Conservation (phyloP, 2,329 filamentous ascomycete species). For the Exophiala aquamarina region DNA sequence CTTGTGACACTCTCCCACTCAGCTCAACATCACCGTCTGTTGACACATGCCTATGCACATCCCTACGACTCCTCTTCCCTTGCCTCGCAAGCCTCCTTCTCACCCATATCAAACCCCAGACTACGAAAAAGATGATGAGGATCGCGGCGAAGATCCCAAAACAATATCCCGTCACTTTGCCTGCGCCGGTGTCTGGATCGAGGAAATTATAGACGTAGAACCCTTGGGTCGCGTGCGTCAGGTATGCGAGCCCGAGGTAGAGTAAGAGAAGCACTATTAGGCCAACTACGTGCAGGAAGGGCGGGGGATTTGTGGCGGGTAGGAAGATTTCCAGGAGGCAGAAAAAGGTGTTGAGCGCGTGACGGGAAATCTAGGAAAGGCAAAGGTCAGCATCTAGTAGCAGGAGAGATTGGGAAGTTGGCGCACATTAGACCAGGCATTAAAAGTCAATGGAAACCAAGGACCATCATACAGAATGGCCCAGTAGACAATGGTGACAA, state of each 20-base stretch:
- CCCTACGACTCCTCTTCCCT: conserved; percentile 19
- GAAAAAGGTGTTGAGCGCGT: conserved; percentile 71
- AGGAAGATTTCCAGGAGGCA: conserved; percentile 74
- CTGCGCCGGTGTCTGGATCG: conserved; percentile 56
- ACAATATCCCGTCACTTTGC: conserved; percentile 64
- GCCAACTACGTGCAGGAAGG: conserved; percentile 66
- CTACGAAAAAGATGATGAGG: conserved; percentile 54
- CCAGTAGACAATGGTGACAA: conserved; percentile 74
- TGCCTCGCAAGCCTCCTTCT: conserved; percentile 43
- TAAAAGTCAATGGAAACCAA: conserved; percentile 55
- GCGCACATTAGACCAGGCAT: conserved; percentile 53
- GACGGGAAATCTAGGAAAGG: conserved; percentile 61
- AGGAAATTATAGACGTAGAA: conserved; percentile 80
- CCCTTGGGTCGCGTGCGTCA: conserved; percentile 67
- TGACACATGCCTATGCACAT: conserved; percentile 2
- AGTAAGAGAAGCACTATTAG: conserved; percentile 68
- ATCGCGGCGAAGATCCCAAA: conserved; percentile 60
- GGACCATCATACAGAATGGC: conserved; percentile 54
- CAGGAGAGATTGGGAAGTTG: not conserved
- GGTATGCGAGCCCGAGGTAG: conserved; percentile 73
- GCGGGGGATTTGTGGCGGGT: conserved; percentile 62
- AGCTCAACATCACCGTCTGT: conserved; percentile 12
- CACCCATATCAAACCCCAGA: conserved; percentile 54
- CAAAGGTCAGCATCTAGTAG: not conserved
- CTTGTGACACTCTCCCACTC: conserved; percentile 1